Evolutionary conservation across 768 basidiomycete genomes (phyloP).

Genomic region (Amyloporia xantha): DNA sequence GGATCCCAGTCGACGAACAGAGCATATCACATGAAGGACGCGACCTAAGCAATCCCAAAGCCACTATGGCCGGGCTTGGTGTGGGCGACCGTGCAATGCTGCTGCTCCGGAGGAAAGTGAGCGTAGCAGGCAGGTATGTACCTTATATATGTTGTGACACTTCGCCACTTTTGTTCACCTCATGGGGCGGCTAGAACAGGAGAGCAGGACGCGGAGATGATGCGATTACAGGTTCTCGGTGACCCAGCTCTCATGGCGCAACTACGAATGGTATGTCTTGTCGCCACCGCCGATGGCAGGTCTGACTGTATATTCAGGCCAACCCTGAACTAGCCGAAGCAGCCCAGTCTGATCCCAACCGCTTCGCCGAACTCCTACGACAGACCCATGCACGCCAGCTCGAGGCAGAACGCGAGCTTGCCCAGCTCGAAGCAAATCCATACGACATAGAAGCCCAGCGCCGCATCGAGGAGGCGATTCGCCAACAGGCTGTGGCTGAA

Average conservation of each 20-base stretch:
- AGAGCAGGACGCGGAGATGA: constrained; percentile 85
- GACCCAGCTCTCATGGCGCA: constrained; percentile 75
- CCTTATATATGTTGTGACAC: constrained; percentile 4
- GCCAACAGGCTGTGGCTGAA: constrained; percentile 84
- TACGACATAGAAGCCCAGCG: constrained; percentile 89
- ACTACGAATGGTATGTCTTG: constrained; percentile 51
- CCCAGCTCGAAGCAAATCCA: constrained; percentile 76
- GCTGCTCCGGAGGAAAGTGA: constrained; percentile 56
- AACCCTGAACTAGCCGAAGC: constrained; percentile 82
- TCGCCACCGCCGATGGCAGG: no score
- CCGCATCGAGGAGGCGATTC: constrained; percentile 89
- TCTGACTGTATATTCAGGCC: no score
- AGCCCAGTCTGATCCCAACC: constrained; percentile 55
- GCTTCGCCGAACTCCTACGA: constrained; percentile 69
- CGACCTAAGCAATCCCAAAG: constrained; percentile 58
- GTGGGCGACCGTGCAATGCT: constrained; percentile 63
- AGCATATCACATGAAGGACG: constrained; percentile 60
- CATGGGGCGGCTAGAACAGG: constrained; percentile 42
- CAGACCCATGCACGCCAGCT: constrained; percentile 52
- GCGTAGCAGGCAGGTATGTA: constrained; percentile 38
- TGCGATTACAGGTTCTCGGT: constrained; percentile 82
- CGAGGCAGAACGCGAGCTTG: constrained; percentile 55
- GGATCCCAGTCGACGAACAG: constrained; percentile 67
- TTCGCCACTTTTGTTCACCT: no score
- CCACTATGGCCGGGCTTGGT: constrained; percentile 62